Conservation (phyloP, 352 stramenopile species). For the Globisporangium radiosum region DNA sequence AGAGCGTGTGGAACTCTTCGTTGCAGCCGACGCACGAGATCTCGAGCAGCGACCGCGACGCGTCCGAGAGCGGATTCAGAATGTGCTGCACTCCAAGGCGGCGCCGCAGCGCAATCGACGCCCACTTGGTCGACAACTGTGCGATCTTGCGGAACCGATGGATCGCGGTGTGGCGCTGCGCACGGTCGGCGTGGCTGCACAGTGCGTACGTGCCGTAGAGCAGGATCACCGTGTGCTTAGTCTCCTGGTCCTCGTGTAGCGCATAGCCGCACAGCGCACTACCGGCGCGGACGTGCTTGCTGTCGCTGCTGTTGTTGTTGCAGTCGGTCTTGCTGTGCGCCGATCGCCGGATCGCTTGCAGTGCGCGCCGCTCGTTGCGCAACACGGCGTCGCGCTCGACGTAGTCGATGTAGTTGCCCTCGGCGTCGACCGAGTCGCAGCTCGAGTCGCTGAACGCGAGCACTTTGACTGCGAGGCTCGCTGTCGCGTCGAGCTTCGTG, state of each 20-base stretch:
- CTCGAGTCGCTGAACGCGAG: constrained; percentile 13
- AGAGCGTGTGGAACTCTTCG: constrained; percentile 12
- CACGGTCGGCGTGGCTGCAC: not conserved
- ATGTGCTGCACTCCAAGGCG: constrained; percentile 9
- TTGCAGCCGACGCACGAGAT: constrained; percentile 13
- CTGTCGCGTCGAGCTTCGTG: not conserved
- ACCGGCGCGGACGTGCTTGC: not conserved
- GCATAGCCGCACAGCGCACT: constrained; percentile 15
- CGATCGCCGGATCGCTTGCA: constrained; percentile 12
- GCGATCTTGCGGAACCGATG: constrained; percentile 12
- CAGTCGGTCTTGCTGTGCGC: not conserved
- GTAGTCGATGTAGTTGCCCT: constrained; percentile 19
- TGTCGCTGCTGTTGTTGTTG: not conserved
- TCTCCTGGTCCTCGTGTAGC: constrained; percentile 17
- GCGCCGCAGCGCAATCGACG: constrained; percentile 7
- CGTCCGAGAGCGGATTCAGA: constrained; percentile 6
- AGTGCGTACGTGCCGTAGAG: constrained; percentile 12
- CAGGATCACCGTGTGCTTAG: constrained; percentile 15
- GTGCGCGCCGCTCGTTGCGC: constrained; percentile 7
- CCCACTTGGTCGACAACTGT: constrained; percentile 14
- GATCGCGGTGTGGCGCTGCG: constrained; percentile 9
- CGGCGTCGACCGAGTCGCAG: constrained; percentile 5
- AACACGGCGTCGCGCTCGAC: constrained; percentile 7
- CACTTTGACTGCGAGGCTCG: constrained; percentile 16
- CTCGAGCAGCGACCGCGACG: constrained; percentile 10